Base-by-base conservation (phyloP, 371 early-diverging fungal genomes). In the Mucor lusitanicus region DNA sequence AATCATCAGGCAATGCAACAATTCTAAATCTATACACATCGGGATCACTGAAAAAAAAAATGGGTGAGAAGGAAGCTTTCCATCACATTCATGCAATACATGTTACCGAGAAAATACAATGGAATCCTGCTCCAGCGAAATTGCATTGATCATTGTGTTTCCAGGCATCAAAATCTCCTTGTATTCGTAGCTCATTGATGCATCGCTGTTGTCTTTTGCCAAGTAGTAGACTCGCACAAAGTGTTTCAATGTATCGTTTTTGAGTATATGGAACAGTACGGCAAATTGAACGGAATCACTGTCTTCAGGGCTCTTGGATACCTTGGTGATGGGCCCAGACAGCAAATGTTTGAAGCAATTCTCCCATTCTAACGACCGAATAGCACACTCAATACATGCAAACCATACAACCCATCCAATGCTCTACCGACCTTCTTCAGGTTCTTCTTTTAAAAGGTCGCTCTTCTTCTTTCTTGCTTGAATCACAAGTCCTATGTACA, bases 161-260 rank as follows among this genome's bases (percentile, higher is more conserved):
- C 83, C 83, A 19, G 79, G 80, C 35, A 83, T 42, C 8, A 68
- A 11, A 6, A 77, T 21, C 56, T 83, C 79, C 40, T 82, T 82
- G 59, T 73, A 82, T 55, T 75, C 67, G 35, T 46, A 61, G 17
- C 15, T 30, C 0, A 54, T 6, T 53, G 63, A 33, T 21, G 21
- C 33, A 8, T 6, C 32, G 7, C n/a, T 23, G n/a, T 37, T 35
- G 17, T 53, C 27, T 6, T 39, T 30, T 7, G 46, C 27, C 30
- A 78, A 69, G 53, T 77, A 83, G 69, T 79, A 83, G 6, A 83
- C 63, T 39, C 83, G 67, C n/a, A 64, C 68, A 56, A 61, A 74
- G 50, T 80, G 73, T 21, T 68, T 58, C 5, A 77, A 56, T 32
- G 64, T 57, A 42, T 84, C 77, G 46, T 76, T 65, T 13, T 84